These are phyloP conservation scores for Rhizophlyctis rosea DNA, from an alignment of 192 early-diverging fungal species.

Conservation along the genomic window DNA sequence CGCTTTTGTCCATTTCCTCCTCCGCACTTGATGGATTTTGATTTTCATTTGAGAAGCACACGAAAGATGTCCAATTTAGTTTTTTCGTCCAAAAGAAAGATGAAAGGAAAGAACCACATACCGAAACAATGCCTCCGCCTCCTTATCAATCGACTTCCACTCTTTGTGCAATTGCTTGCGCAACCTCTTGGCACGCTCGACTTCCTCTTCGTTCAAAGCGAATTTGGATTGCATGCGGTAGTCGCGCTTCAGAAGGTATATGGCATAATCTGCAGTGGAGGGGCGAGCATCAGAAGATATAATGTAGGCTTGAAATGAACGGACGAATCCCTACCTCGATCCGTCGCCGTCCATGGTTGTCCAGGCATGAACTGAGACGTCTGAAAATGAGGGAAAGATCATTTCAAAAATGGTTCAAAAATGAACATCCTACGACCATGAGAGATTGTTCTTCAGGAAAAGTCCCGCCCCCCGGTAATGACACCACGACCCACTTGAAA, in stretches of 20 bases:
- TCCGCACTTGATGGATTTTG: too few relatives aligned
- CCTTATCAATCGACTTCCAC: conserved; percentile 30
- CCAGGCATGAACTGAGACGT: conserved; percentile 29
- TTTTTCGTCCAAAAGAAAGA: conserved; percentile 11
- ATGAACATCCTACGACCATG: not conserved
- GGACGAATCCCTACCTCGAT: conserved; percentile 22
- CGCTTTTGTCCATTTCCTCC: conserved; percentile 30
- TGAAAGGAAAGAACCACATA: conserved; percentile 6
- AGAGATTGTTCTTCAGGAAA: not conserved
- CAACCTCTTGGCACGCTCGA: conserved; percentile 23
- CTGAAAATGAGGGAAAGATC: conserved; percentile 7
- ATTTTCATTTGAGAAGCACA: too few relatives aligned
- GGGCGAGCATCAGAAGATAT: not conserved
- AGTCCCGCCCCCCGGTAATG: not conserved
- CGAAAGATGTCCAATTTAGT: too few relatives aligned
- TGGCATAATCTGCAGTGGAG: conserved; percentile 26
- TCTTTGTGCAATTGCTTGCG: conserved; percentile 27
- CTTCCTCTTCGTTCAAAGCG: conserved; percentile 34
- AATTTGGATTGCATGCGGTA: conserved; percentile 23
- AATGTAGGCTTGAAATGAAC: not conserved
- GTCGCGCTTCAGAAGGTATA: conserved; percentile 36
- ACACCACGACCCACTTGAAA: conserved; percentile 15
- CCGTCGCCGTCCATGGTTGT: conserved; percentile 19
- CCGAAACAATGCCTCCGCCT: conserved; percentile 27
- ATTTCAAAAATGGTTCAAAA: conserved; percentile 8